These are phyloP conservation scores for Linnemannia elongata DNA, from an alignment of 192 early-diverging fungal genomes.

Conservation along the genomic window DNA sequence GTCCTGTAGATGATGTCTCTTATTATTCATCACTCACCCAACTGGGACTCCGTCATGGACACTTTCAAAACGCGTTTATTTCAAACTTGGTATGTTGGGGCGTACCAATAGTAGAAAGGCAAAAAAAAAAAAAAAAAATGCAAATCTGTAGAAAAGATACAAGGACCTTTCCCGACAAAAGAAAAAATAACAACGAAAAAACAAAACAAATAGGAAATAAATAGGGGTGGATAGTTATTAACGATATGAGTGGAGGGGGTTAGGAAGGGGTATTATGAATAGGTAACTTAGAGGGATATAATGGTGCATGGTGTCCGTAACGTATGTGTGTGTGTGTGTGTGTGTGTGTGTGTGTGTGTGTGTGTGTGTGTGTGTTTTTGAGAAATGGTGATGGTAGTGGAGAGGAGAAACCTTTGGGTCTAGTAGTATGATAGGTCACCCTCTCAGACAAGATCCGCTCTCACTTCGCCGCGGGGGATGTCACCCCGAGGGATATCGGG, in stretches of 20 bases:
- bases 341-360: background rate
- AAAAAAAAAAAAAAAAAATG: background rate
- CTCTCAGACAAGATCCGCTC: conserved; percentile 22
- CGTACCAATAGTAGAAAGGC: background rate
- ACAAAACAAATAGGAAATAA: background rate
- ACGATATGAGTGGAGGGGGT: background rate
- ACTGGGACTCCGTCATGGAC: no score
- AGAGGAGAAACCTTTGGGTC: background rate
- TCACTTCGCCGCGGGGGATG: conserved; percentile 22
- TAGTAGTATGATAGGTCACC: background rate
- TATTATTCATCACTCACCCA: no score
- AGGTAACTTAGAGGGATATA: background rate
- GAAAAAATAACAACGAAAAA: background rate
- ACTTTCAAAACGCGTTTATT: background rate
- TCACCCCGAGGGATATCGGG: conserved; percentile 23
- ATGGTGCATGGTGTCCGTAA: no score
- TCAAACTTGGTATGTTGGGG: background rate
- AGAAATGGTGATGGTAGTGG: background rate
- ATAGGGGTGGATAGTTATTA: background rate
- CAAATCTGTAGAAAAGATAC: background rate
- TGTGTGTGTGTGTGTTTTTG: background rate
- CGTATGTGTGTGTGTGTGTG: background rate
- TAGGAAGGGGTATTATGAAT: background rate
- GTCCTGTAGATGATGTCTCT: no score
- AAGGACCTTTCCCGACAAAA: background rate